Base-by-base conservation (phyloP, 345 rosid species). In the Hibiscus trionum region DNA sequence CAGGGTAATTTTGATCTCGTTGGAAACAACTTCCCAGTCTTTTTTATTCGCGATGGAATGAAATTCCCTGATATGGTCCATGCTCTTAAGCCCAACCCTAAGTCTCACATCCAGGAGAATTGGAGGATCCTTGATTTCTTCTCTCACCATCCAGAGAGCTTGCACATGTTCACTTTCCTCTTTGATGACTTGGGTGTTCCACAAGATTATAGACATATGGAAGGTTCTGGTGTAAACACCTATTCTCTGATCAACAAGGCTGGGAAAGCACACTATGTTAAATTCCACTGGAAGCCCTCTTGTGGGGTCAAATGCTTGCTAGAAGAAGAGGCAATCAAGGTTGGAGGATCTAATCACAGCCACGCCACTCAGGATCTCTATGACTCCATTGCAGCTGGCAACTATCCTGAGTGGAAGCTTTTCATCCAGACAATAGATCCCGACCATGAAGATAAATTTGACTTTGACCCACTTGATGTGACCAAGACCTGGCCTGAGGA, bases 401-500 rank as follows among this genome's bases (percentile, higher is more conserved):
- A 83, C 77, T 92, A 81, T 79, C 97, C 99, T 3, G 93, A 95
- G 82, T 95, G 99, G 97, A 86, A 83, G 69, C 91, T 95, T 53
- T 89, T 66, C 77, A 78, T 95, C 77, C 99, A 95, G 84, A 84
- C 79, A 5, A 90, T 95, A 3, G 99, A 95, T 80, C 96, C 97
- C 16, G 93, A 77, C n/a, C 86, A 82, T 35, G 97, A 95, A 77
- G 90, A 87, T 73, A 85, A 72, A 69, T 90, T 85, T 29, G 94
- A 95, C 79, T 92, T 95, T 57, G 99, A 92, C 59, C 97, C 99
- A 1, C 97, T 95, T 73, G 97, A 95, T 85, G 96, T 89, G 69
- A 95, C 99, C 61, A 95, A 90, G 87, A 88, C 82, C 72, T 95
- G 99, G 99, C 99, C 99, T 12, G 99, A 95, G 82, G 97, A 95